phyloP scores from a whole-genome alignment of 208 protist species.

The Leishmania braziliensis region DNA sequence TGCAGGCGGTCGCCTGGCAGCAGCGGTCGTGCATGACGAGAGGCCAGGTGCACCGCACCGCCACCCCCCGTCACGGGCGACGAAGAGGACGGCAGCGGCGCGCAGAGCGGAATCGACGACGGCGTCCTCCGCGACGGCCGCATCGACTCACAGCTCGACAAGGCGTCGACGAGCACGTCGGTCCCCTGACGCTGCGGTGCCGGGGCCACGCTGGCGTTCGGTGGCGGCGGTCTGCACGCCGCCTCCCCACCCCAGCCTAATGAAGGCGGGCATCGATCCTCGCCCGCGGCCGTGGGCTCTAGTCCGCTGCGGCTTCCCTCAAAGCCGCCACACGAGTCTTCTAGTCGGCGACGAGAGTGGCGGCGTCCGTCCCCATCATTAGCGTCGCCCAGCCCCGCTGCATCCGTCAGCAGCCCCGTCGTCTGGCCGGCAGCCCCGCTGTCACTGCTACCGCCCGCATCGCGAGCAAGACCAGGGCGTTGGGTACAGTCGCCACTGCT shows the following conservation, averaged over 20 bases:
- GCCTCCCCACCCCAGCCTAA: neutral
- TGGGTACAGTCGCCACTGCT: neutral
- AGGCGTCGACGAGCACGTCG: neutral
- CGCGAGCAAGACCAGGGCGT: neutral
- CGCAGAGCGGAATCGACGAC: constrained; percentile 8
- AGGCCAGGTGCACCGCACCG: constrained; percentile 1
- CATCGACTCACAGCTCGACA: constrained; percentile 13
- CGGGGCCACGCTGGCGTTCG: neutral
- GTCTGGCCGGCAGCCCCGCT: neutral
- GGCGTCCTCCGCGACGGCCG: constrained; percentile 6
- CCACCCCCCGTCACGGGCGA: constrained; percentile 4
- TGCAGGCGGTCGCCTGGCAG: neutral
- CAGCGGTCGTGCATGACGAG: neutral
- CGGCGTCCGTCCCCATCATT: neutral
- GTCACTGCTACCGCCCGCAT: neutral
- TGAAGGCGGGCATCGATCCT: neutral
- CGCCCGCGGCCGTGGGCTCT: neutral
- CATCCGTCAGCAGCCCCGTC: no score
- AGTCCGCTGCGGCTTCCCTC: neutral
- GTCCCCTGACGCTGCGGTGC: neutral
- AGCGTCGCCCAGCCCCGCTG: neutral
- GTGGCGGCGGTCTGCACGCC: neutral
- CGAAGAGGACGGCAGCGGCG: constrained; percentile 6
- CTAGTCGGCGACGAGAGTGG: neutral
- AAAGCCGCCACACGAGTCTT: neutral